Evolutionary conservation across 2,329 filamentous ascomycete species (phyloP).

Genomic region (Phoma sp.): DNA sequence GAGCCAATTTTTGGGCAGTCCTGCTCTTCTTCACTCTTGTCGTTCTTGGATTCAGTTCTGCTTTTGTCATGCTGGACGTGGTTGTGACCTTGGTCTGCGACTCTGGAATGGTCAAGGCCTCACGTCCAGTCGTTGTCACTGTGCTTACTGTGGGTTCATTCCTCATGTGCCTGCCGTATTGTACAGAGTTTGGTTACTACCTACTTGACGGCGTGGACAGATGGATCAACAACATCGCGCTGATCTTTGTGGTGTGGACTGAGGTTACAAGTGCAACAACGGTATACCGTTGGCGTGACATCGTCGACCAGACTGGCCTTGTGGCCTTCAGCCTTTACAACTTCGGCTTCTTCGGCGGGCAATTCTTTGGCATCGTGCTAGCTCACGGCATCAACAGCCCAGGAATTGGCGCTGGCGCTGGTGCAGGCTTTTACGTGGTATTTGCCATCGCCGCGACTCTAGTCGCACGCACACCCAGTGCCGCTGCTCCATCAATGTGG

Average conservation of each 20-base stretch:
- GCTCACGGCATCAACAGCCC: constrained; percentile 55
- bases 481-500: constrained; percentile 53
- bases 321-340: constrained; percentile 57
- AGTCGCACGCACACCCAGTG: constrained; percentile 54
- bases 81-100: constrained; percentile 62
- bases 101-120: constrained; percentile 54
- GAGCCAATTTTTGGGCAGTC: constrained; percentile 65
- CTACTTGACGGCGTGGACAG: constrained; percentile 62
- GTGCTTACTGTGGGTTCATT: constrained; percentile 58
- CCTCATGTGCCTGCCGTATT: constrained; percentile 62
- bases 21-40: constrained; percentile 65
- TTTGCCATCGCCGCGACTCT: constrained; percentile 50
- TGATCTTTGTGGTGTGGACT: constrained; percentile 63
- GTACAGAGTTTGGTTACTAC: constrained; percentile 64
- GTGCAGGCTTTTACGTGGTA: constrained; percentile 60
- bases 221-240: constrained; percentile 62
- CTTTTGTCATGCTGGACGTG: constrained; percentile 66
- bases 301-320: constrained; percentile 54
- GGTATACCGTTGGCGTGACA: constrained; percentile 60
- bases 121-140: constrained; percentile 59
- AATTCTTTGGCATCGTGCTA: constrained; percentile 59
- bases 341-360: constrained; percentile 60
- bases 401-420: constrained; percentile 57
- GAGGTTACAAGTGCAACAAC: constrained; percentile 61
- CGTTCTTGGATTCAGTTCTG: constrained; percentile 64